Base-by-base conservation (phyloP, 257 asterid genomes). In the Petunia secreta region DNA sequence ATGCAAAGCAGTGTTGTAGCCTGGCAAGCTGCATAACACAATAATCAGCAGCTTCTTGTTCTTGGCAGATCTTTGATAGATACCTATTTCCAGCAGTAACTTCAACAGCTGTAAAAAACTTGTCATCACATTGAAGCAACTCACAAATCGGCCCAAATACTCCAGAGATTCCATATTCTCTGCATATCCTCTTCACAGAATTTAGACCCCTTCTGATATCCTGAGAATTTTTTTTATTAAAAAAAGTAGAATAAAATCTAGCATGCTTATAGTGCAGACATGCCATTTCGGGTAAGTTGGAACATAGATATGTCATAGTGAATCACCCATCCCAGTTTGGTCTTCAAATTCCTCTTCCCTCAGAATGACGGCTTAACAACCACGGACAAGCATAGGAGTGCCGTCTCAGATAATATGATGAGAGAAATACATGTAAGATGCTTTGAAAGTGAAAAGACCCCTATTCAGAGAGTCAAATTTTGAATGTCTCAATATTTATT, bases 71-170 rank as follows among this genome's bases (percentile, higher is more conserved):
- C 78, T 73, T 73, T 50, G 36, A 73, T 52, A 63, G 37, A n/a
- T 50, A 94, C 99, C 99, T 95, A 90, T 92, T 95, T 83, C 97
- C 99, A 85, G 99, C 99, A 87, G 99, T 96, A 79, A 94, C 98
- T 89, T 96, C 99, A 80, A 96, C 98, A 82, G 99, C 99, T 10
- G 99, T 96, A 91, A 94, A 96, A 86, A 90, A 93, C 63, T 88
- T 92, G 44, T 91, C 97, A 48, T 96, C 99, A 75, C 98, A 96
- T 63, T 94, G 97, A 59, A 96, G 92, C 89, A 96, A 92, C 91
- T 96, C 99, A 82, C 87, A 84, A 65, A 96, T 77, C 59, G 99
- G 98, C 57, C 99, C 99, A 85, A 85, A 87, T 39, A 96, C 99
- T 80, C 99, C 99, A 2, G 80, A 80, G 62, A 91, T 92, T 68